Base-by-base conservation (phyloP, 495 filamentous ascomycete species). In the Tricharina praecox region DNA sequence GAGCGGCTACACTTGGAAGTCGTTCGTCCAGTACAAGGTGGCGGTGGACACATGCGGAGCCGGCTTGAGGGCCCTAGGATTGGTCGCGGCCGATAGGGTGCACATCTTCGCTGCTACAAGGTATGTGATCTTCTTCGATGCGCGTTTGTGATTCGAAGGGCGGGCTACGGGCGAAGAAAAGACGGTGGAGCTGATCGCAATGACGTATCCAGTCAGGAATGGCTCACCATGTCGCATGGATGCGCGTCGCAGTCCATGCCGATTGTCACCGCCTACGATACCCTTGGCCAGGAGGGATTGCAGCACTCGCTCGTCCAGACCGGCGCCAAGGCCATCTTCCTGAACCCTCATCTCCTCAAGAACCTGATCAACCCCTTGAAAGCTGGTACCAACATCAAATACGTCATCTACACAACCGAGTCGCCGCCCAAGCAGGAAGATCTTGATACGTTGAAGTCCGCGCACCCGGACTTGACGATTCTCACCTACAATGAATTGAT, bases 201-300 rank as follows among this genome's bases (percentile, higher is more conserved):
- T 35, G 45, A 23, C 34, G 60, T 52, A 26, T 16, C 39, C 49
- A 74, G 82, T 64, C 69, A 76, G 53, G 68, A 85, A 64, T 92
- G 84, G 84, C 66, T 92, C 50, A 73, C 77, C 49, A 78, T 77
- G 63, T 78, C 82, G 18, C 85, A 78, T 63, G 75, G 70, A 68
- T 58, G 79, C 58, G 70, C 78, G 34, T 92, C 90, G n/a, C 92
- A 99, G 67, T 88, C 85, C 7, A 73, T 96, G 62, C 75, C 85
- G 40, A 88, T 96, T 51, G 90, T 96, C 30, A 99, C 92, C 23
- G 88, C 92, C 2, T 99, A 99, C 62, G 90, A 97, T 65, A 95
- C 88, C 7, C 77, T 97, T 23, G 90, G 90, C 24, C 85, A 93
- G 66, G 85, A 92, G 51, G 90, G 90, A 25, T 65, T 97, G 56